A percentile compares a stretch with the other conserved stretches of the same genome.
Conservation (phyloP, 495 filamentous ascomycete species). For the Aspergillus coremiiformis region DNA sequence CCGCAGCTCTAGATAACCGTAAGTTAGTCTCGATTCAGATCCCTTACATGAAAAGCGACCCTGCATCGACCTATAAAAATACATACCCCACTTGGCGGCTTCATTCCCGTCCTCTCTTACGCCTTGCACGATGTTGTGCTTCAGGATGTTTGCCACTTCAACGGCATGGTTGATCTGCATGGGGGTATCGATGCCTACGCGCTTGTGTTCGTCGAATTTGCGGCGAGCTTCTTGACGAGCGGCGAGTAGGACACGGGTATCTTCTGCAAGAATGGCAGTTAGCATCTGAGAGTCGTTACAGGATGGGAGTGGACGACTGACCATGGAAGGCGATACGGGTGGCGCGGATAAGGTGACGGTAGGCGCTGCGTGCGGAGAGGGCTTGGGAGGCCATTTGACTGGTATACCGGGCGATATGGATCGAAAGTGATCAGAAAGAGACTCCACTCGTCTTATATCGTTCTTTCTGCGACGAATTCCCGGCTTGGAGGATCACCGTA, state of each 20-base stretch:
- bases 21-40: neutral
- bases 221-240: constrained; percentile 63
- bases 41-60: too few relatives aligned
- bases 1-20: constrained; percentile 52
- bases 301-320: constrained; percentile 25
- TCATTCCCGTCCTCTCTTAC: constrained; percentile 45
- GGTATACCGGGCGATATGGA: neutral
- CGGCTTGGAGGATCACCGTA: neutral
- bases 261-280: constrained; percentile 45
- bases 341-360: constrained; percentile 76
- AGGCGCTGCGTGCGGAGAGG: constrained; percentile 65
- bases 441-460: neutral
- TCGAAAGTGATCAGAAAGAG: neutral
- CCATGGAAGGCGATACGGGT: constrained; percentile 77
- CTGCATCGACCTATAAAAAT: too few relatives aligned
- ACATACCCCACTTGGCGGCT: constrained; percentile 58
- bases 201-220: constrained; percentile 60
- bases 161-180: constrained; percentile 67
- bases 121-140: constrained; percentile 85
- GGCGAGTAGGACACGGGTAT: constrained; percentile 54
- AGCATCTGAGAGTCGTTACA: neutral
- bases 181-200: constrained; percentile 43
- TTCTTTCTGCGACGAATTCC: neutral
- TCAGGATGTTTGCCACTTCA: constrained; percentile 72
- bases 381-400: constrained; percentile 19